phyloP scores from a whole-genome alignment of 148 eudicot species.

The Tetragonia tetragonoides region DNA sequence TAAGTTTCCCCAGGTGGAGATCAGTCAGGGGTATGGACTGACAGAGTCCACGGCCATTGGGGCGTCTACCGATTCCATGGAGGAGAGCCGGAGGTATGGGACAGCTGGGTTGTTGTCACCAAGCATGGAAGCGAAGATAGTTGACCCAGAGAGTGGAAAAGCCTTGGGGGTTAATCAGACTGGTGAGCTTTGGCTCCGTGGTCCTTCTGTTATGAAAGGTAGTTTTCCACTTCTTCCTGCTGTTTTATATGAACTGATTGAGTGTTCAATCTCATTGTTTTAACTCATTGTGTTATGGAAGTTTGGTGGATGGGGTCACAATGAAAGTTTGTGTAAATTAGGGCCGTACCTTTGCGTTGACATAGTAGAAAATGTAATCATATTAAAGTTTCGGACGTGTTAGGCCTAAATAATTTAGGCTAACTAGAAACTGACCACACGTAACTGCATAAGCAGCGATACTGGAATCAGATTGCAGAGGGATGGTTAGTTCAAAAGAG shows the following conservation, averaged over 20 bases:
- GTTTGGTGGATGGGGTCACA: background rate
- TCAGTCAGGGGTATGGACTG: constrained; percentile 85
- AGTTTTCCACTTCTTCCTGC: background rate
- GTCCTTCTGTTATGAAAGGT: constrained; percentile 95
- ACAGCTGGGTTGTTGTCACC: constrained; percentile 87
- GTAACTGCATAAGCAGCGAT: background rate
- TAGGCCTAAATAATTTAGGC: background rate
- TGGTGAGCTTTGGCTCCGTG: constrained; percentile 95
- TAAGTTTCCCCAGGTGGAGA: constrained; percentile 56
- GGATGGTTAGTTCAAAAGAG: background rate
- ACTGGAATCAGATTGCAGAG: background rate
- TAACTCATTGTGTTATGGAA: background rate
- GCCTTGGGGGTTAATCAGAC: constrained; percentile 56
- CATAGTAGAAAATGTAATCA: background rate
- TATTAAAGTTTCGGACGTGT: background rate
- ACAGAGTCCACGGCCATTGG: constrained; percentile 86
- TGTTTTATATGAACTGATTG: background rate
- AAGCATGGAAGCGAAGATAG: constrained; percentile 77
- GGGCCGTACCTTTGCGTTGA: background rate
- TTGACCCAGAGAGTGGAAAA: constrained; percentile 68
- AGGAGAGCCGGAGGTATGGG: constrained; percentile 83
- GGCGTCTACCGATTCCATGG: constrained; percentile 71
- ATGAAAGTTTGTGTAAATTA: background rate
- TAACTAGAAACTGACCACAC: background rate
- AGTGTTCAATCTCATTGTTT: background rate